Base-by-base conservation (phyloP, 2,329 filamentous ascomycete species). In the Microcyclosporella mali region DNA sequence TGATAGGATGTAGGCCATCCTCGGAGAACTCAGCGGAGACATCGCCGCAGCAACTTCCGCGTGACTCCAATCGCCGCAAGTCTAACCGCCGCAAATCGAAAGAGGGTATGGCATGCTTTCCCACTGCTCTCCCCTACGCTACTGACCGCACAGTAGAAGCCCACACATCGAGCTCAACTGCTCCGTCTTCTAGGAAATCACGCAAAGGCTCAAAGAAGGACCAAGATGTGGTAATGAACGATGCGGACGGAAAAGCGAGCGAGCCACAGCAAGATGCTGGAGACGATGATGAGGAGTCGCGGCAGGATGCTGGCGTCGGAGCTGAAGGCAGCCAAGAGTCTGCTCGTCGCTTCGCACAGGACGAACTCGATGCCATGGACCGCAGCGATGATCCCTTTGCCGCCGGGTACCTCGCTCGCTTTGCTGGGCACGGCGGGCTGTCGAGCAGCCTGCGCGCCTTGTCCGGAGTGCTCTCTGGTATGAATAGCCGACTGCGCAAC, bases 381-480 rank as follows among this genome's bases (percentile, higher is more conserved):
- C 49, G 54, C 9, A 73, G 77, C 34, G 77, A 79, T 40, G 75
- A 79, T 49, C 77, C 79, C 2, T 83, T 84, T 59, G 69, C 72
- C 42, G 71, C 70, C 43, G 71, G 72, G 46, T 73, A 79, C 11
- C 87, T 95, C 50, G 81, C 85, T 28, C 79, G 83, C 32, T 75
- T 77, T 35, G 77, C 74, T 34, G 76, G 76, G 43, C 72, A 77
- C 8, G 74, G 79, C 12, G 74, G 80, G 40, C 70, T 97, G 19
- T 86, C 87, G 6, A 85, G 73, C 59, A 94, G 88, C 11, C 74
- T 98, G 14, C 77, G 90, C 61, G 88, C 89, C 14, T 70, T 98
- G 52, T 94, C 82, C 40, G 89, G 89, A 50, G 94, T 95, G 77
- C 90, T 95, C 78, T 85, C 86, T 2, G 85, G 89, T 30, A 81